Conservation (phyloP, 1,284 basidiomycete species). For the Leccinum fallax region DNA sequence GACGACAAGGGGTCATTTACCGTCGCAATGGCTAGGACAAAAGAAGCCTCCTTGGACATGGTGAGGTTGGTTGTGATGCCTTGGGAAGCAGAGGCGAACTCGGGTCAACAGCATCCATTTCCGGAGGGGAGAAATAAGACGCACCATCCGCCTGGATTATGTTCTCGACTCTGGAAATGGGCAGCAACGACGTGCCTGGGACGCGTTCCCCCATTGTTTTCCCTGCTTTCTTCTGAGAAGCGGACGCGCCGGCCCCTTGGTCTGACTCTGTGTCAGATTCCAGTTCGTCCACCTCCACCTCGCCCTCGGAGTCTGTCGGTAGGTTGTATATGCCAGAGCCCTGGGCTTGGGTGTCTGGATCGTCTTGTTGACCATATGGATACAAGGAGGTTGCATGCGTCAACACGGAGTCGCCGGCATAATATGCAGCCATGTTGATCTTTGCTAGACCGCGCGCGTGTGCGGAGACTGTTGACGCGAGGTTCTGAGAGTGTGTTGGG, state of each 20-base stretch:
- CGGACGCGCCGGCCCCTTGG: constrained; percentile 42
- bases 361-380: constrained; percentile 32
- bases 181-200: constrained; percentile 64
- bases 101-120: constrained; percentile 16
- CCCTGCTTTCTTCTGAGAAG: constrained; percentile 35
- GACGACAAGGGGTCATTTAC: constrained; percentile 40
- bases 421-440: constrained; percentile 35
- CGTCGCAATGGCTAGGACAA: constrained; percentile 68
- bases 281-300: constrained; percentile 63
- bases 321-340: constrained; percentile 34
- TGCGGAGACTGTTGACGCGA: constrained; percentile 7
- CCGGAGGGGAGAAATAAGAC: constrained; percentile 18
- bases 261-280: constrained; percentile 57
- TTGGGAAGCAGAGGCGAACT: constrained; percentile 24
- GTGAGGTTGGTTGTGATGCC: constrained; percentile 58
- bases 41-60: constrained; percentile 74
- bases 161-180: constrained; percentile 62
- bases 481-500: constrained; percentile 3
- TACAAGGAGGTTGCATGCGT: constrained; percentile 36
- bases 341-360: constrained; percentile 26
- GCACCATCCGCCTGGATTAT: constrained; percentile 72
- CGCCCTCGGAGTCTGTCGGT: constrained; percentile 42
- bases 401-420: constrained; percentile 31
- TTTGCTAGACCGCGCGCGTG: constrained; percentile 10
- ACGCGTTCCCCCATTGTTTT: constrained; percentile 48